phyloP scores from a whole-genome alignment of 108 stramenopile genomes.

The Hondaea fermentalgiana region DNA sequence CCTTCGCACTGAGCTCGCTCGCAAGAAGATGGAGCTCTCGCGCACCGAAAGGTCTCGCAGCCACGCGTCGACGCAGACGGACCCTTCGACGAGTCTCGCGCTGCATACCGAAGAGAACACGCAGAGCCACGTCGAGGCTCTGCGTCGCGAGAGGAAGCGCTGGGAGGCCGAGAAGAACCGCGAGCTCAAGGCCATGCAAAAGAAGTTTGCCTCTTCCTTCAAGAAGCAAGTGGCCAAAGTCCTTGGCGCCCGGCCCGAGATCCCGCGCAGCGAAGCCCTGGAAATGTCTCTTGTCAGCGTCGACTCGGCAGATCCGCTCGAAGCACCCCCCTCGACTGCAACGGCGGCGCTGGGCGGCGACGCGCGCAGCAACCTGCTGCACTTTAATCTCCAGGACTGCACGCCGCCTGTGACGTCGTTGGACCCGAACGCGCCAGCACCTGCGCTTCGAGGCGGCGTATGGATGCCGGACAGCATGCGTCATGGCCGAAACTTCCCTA shows the following conservation, averaged over 20 bases:
- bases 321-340: no score
- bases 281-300: background rate
- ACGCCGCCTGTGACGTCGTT: background rate
- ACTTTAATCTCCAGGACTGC: background rate
- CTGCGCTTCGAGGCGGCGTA: background rate
- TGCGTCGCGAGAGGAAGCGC: background rate
- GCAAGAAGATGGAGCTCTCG: background rate
- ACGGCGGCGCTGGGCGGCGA: no score
- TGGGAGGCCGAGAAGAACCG: conserved; percentile 6
- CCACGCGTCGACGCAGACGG: background rate
- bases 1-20: background rate
- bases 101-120: background rate
- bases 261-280: background rate
- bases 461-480: background rate
- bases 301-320: background rate
- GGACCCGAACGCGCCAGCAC: background rate
- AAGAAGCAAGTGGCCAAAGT: conserved; percentile 7
- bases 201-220: background rate
- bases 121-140: background rate
- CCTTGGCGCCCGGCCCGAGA: background rate
- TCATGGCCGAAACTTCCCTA: background rate
- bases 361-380: background rate
- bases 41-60: background rate
- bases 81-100: background rate
- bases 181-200: background rate